Conservation (phyloP, 2,329 filamentous ascomycete species). For the Fusarium verrucosum region DNA sequence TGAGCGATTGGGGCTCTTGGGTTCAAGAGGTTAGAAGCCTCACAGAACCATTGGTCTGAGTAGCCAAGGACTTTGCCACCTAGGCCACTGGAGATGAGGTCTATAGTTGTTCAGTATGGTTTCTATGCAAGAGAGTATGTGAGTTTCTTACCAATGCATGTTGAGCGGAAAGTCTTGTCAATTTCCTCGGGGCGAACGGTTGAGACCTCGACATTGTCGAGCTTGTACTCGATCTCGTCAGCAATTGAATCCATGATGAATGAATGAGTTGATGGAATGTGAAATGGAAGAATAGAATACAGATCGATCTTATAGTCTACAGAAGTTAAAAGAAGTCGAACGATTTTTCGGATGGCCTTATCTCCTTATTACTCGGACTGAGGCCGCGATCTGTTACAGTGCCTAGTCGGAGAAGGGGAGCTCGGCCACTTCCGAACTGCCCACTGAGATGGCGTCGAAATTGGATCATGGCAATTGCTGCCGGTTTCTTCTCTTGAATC, state of each 20-base stretch:
- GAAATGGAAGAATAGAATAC: background rate
- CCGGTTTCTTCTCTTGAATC: background rate
- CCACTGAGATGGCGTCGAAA: conserved; percentile 9
- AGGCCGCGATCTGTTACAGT: conserved; percentile 15
- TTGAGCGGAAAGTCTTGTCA: conserved; percentile 69
- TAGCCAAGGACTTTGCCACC: conserved; percentile 72
- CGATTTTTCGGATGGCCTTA: conserved; percentile 14
- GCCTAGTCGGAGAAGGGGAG: conserved; percentile 36
- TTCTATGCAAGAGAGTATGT: background rate
- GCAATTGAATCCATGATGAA: conserved; percentile 49
- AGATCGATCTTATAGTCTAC: background rate
- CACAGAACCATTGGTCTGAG: conserved; percentile 75
- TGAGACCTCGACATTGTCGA: conserved; percentile 63
- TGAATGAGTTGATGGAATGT: conserved; percentile 7
- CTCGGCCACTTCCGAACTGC: conserved; percentile 48
- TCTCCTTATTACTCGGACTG: conserved; percentile 30
- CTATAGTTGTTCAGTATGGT: conserved; percentile 49
- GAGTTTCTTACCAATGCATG: conserved; percentile 64
- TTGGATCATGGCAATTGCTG: conserved; percentile 19
- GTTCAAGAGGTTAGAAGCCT: conserved; percentile 70
- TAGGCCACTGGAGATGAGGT: conserved; percentile 68
- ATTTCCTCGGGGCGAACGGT: conserved; percentile 63
- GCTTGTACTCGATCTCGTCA: conserved; percentile 63
- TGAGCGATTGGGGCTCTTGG: conserved; percentile 70
- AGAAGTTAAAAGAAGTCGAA: background rate